Evolutionary conservation across 331 rosid species (phyloP), one percentile per base, ranked within the genome.

Genomic region (Quercus lobata): DNA sequence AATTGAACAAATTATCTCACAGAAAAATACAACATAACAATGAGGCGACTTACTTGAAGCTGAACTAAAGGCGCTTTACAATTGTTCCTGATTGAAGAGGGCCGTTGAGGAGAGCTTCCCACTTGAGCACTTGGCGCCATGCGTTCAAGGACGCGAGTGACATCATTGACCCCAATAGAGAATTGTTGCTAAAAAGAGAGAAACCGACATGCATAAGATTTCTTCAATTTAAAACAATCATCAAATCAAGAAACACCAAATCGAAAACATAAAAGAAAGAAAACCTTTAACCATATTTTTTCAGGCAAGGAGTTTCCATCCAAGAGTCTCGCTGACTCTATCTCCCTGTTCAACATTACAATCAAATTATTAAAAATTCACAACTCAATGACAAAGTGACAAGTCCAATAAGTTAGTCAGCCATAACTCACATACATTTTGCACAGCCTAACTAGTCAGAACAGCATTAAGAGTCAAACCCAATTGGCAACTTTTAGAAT

Each of bases 121-220:
- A 69, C 58, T 76, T 83, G 77, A 9, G 69, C 62, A 73, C 85
- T 49, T 2, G 94, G 92, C 17, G 72, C 37, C 98, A 92, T 94
- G 57, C 88, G 94, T 87, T 94, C 96, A 69, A 94, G 97, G 24
- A 89, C 84, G 18, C 93, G 91, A 35, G 94, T 88, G 54, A 92
- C 97, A 9, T 92, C 98, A 78, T 94, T 92, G 76, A 90, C 97
- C 62, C 98, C 97, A 70, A 94, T 84, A 54, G 94, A 86, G 74
- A 92, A 92, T 75, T 87, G 94, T 88, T 90, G 92, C 96, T 92
- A 83, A 83, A 66, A 49, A 49, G 79, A 73, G 22, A 78, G 71
- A 19, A 19, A 34, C 17, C n/a, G 17, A 68, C 25, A 68, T 18
- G 16, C 0, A 68, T 68, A 5, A 34, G 25, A 17, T 7, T 9